A percentile compares a stretch with the other conserved stretches of the same genome.
Conservation (phyloP, 73 alveolate species). For the Paramecium pentaurelia region DNA sequence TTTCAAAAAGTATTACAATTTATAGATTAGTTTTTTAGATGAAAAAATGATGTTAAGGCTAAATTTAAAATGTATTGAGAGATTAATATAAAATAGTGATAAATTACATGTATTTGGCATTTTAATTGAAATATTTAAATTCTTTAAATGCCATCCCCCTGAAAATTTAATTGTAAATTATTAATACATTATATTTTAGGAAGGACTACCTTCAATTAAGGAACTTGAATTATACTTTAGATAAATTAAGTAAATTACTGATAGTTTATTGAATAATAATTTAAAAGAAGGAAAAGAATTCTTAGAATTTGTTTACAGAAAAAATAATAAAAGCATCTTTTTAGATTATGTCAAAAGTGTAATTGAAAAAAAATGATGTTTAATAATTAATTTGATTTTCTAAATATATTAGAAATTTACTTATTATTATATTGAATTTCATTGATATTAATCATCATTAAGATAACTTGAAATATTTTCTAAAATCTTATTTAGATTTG, state of each 20-base stretch:
- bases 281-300: background rate
- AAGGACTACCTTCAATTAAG: slow-evolving; percentile 41
- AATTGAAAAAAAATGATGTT: background rate
- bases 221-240: slow-evolving; percentile 26
- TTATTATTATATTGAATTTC: too few species aligned
- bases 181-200: background rate
- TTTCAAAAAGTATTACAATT: background rate
- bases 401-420: background rate
- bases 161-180: background rate
- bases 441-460: background rate
- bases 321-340: slow-evolving; percentile 1
- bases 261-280: background rate
- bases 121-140: slow-evolving; percentile 14
- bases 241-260: background rate
- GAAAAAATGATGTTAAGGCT: slow-evolving; percentile 49
- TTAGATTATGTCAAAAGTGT: slow-evolving; percentile 7
- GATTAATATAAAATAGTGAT: background rate
- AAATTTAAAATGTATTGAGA: slow-evolving; percentile 35
- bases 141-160: slow-evolving; percentile 45
- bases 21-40: background rate
- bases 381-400: background rate
- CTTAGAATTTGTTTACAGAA: slow-evolving; percentile 31
- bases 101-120: background rate
- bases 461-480: background rate
- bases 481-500: background rate